Conservation (phyloP, 2,329 filamentous ascomycete genomes). For the Cordyceps fumosorosea region DNA sequence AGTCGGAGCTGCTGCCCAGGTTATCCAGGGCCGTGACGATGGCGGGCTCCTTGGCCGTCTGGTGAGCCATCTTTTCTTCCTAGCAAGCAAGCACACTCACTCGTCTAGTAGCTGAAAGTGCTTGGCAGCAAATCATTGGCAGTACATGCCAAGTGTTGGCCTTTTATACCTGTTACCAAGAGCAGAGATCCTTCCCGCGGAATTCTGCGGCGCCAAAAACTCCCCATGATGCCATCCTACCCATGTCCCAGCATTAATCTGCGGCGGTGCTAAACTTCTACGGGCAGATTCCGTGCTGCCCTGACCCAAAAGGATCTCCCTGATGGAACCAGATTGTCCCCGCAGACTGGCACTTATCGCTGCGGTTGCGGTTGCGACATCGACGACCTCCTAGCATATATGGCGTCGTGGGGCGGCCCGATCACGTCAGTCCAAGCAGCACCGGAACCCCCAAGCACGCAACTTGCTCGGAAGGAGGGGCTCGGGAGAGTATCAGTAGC, state of each 20-base stretch:
- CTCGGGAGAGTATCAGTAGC: neutral
- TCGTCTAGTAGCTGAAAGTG: neutral
- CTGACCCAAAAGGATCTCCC: neutral
- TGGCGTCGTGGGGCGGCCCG: constrained; percentile 12
- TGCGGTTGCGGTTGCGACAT: neutral
- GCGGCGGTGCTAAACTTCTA: neutral
- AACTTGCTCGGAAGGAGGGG: neutral
- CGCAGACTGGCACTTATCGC: neutral
- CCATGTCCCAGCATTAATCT: neutral
- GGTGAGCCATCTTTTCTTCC: neutral
- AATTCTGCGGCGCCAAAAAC: neutral
- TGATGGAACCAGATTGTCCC: neutral
- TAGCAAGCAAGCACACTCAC: neutral
- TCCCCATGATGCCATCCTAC: constrained; percentile 7
- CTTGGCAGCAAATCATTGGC: neutral
- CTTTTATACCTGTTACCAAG: neutral
- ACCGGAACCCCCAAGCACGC: neutral
- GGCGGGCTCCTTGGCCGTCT: neutral
- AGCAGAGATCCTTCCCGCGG: neutral
- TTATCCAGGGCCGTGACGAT: constrained; percentile 1
- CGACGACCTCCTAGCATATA: neutral
- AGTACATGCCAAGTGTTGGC: neutral
- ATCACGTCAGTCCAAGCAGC: constrained; percentile 9
- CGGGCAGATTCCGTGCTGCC: neutral
- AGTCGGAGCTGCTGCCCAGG: neutral